Evolutionary conservation across 768 basidiomycete species (phyloP), one percentile per base, ranked within the genome.

Genomic region (Calocybe indica): DNA sequence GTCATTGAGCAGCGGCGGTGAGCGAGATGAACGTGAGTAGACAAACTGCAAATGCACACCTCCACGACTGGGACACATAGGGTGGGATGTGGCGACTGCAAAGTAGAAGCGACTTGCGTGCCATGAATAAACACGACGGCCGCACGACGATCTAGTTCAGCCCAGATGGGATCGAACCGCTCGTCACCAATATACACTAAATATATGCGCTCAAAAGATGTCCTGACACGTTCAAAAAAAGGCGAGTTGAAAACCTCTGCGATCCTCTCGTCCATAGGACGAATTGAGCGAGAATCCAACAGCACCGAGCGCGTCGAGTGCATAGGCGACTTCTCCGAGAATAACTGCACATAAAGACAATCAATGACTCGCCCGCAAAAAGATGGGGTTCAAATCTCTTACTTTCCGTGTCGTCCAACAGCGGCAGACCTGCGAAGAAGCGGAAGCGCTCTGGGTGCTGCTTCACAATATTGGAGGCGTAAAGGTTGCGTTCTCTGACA

Each of bases 51-150:
- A 22, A 4, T 22, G 28, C 42, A 5, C 8, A 43, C 42, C 13
- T 43, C 42, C 35, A 34, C 42, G 12, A 43, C 28, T 47, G 47
- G 36, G 15, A 36, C n/a, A 35, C 37, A 48, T 34, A 35, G 45
- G 48, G 15, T 50, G 52, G 74, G 66, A 52, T 87, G 78, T 2
- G 85, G 85, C 48, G 72, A 73, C 9, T 84, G 83, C 5, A 74
- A 79, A 2, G 82, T 78, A 7, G 83, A 80, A 5, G 81, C 75
- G 5, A 74, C 74, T 58, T 86, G 83, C 30, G 79, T 72, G 31
- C 87, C 85, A 61, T 90, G 87, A 14, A 90, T 67, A 58, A 88
- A 86, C 13, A 88, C 82, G 29, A 82, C 74, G 2, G 80, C 75
- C 6, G 64, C 57, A 33, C 86, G 74, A 46, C 62, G 67, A 58